phyloP scores from a whole-genome alignment of 768 basidiomycete genomes.

The Agrocybe pediades region DNA sequence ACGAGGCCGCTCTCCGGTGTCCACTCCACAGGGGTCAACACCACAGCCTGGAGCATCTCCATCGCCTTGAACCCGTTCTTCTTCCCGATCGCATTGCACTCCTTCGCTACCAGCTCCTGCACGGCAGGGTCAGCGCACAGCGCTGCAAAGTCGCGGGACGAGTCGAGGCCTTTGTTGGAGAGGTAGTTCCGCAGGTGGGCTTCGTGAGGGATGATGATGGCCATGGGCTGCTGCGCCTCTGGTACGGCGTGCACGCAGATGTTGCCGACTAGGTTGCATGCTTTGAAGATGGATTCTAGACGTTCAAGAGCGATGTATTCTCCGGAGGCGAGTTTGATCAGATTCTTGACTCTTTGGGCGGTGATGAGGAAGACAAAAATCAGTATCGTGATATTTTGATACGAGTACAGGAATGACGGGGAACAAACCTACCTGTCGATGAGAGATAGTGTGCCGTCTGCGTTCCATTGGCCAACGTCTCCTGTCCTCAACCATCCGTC shows the following conservation, averaged over 20 bases:
- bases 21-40: slow-evolving; percentile 87
- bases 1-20: slow-evolving; percentile 88
- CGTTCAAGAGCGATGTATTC: slow-evolving; percentile 95
- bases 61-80: slow-evolving; percentile 82
- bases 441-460: slow-evolving; percentile 84
- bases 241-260: slow-evolving; percentile 80
- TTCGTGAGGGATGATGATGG: slow-evolving; percentile 84
- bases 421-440: slow-evolving; percentile 74
- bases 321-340: slow-evolving; percentile 82
- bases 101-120: slow-evolving; percentile 64
- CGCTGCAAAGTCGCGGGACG: slow-evolving; percentile 42
- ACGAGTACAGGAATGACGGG: no score
- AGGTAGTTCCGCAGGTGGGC: slow-evolving; percentile 65
- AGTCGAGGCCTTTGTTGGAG: slow-evolving; percentile 35
- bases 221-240: slow-evolving; percentile 83
- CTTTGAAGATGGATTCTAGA: slow-evolving; percentile 86
- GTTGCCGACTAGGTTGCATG: slow-evolving; percentile 77
- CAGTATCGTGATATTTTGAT: no score
- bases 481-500: slow-evolving; percentile 96
- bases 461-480: slow-evolving; percentile 93
- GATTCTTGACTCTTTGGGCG: slow-evolving; percentile 86
- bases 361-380: slow-evolving; percentile 2
- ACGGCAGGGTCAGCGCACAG: slow-evolving; percentile 63
- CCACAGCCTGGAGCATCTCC: slow-evolving; percentile 76
- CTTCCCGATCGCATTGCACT: slow-evolving; percentile 80